Evolutionary conservation across 2,329 filamentous ascomycete species (phyloP), one percentile per base, ranked within the genome.

Genomic region (Penicillium sp.): DNA sequence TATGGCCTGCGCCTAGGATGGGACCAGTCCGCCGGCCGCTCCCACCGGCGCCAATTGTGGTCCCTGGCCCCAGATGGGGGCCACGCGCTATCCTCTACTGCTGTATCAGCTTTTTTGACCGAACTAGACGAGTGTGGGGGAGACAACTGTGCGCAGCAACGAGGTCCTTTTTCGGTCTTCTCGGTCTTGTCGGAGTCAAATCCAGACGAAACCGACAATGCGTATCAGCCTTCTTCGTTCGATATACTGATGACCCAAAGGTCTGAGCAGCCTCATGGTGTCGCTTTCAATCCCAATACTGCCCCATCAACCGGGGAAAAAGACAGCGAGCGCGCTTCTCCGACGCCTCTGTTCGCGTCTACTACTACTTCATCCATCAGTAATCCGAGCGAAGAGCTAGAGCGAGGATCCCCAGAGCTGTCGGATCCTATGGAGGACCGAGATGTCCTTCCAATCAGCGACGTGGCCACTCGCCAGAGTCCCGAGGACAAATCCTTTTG

Each of bases 151-250:
- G 50, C 53, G 24, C 55, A 60, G 40, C 53, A 60, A 50, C 51
- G 60, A 50, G 62, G 63, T 8, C 63, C 63, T 18, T 64, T 66
- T 27, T 63, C 63, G 16, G 63, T 66, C 10, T 65, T 65, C 36
- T 58, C 62, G 39, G 49, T 53, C 29, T 46, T 22, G 2, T 51
- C 54, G 2, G 53, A 44, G 3, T 24, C 48, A 7, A 40, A 29
- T 1, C 32, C 40, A 1, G 36, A 45, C 10, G 34, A 46, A 9
- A 0, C 18, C 21, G 4, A 4, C 18, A 0, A 2, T 11, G 3
- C 22, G 21, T 8, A 11, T 21, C 39, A 16, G 21, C 24, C 3
- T 14, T 31, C 22, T 22, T 13, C 13, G 27, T 13, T n/a, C 11
- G 14, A 34, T 43, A 11, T n/a, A 24, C 8, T 21, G 14, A 18